Base-by-base conservation (phyloP, 345 rosid genomes). In the Heritiera littoralis region DNA sequence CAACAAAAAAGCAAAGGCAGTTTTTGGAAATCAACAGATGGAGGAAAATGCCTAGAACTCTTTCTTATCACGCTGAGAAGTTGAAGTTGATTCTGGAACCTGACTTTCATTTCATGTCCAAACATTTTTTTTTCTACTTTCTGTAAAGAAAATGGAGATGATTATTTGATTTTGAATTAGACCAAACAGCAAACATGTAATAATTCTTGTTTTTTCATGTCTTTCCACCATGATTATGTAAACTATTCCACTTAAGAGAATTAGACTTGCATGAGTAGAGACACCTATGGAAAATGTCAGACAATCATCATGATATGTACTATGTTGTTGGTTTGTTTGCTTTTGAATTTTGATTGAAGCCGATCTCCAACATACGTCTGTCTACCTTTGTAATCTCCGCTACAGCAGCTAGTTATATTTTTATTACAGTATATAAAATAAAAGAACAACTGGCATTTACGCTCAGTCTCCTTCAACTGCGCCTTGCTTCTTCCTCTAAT, bases 361-460 rank as follows among this genome's bases (percentile, higher is more conserved):
- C 79, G 78, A 75, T 41, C 78, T 61, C 77, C 86, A 49, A 49
- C 43, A 15, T 49, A 9, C 56, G 83, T 78, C 87, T 40, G 78
- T 68, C 84, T 61, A 30, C 72, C 91, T 52, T 84, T 72, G 85
- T 84, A 80, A 81, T 72, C 88, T 87, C 90, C 90, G 88, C 88
- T 58, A 77, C 13, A 78, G 28, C 43, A 23, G 7, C 11, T 2
- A 35, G 48, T 13, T 20, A 17, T 7, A 28, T 2, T 6, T 48
- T 6, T 48, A 46, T 0, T 20, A 23, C 28, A 23, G 28, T 2
- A 6, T 35, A 12, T 40, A 14, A 38, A 73, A 49, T 40, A 14
- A 38, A 73, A 49, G 51, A 52, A 7, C 6, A 18, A 2, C 32
- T 66, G 32, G 80, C 83, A 12, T 90, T 2, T 35, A 35, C 38